Base-by-base conservation (phyloP, 73 alveolate species). In the Symbiodinium pilosum region DNA sequence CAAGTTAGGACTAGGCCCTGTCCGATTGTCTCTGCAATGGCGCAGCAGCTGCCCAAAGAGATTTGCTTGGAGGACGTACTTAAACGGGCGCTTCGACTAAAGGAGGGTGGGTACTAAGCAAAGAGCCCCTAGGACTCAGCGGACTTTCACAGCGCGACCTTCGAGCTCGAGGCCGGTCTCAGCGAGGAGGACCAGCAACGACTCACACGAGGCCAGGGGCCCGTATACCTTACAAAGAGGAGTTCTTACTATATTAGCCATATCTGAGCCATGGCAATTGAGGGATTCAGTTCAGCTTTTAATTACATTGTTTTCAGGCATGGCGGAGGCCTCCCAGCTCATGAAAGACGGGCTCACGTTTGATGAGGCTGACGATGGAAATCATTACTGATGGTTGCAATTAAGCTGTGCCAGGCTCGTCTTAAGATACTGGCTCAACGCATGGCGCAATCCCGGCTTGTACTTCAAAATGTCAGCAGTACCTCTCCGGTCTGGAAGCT, bases 281-380 rank as follows among this genome's bases (percentile, higher is more conserved):
- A n/a, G n/a, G n/a, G n/a, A n/a, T n/a, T n/a, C n/a, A n/a, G n/a
- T n/a, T n/a, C n/a, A n/a, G n/a, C n/a, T n/a, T n/a, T n/a, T n/a
- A n/a, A n/a, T n/a, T n/a, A n/a, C n/a, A n/a, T n/a, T n/a, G n/a
- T n/a, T n/a, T n/a, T n/a, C n/a, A n/a, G 97, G 97, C n/a, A 68
- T 91, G 87, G 68, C 97, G 41, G 97, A 91, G 32, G 97, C 84
- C 4, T 51, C 89, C 77, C 97, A 69, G 54, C 88, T 91, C 44
- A 91, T 91, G 97, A 85, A 69, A 43, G 97, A 91, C 32, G 88
- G 88, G 38, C 97, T 91, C 39, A 91, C 89, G n/a, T 91, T 91
- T 42, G 97, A 91, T 91, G 97, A 91, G 89, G 95, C 59, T 26
- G 59, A 21, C 44, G 7, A 34, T 34, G 47, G 11, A 3, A 8